Conservation (phyloP, 2,329 filamentous ascomycete genomes). For the Cladophialophora exuberans region DNA sequence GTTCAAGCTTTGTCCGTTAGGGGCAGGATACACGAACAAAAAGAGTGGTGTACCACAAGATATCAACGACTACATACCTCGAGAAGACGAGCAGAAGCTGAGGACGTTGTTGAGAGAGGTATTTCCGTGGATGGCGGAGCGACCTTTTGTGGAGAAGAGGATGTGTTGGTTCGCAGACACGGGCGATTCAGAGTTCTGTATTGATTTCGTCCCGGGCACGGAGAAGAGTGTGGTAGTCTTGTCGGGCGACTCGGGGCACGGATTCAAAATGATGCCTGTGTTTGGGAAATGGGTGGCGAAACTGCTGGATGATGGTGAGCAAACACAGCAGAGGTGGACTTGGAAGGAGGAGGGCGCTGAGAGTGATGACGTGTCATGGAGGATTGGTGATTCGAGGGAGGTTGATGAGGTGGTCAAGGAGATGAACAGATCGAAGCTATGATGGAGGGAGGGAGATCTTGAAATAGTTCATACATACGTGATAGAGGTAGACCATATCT, state of each 20-base stretch:
- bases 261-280: constrained; percentile 65
- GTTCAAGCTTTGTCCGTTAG: constrained; percentile 64
- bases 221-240: constrained; percentile 53
- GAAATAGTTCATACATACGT: no score
- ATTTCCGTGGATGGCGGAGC: constrained; percentile 56
- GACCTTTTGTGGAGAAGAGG: constrained; percentile 59
- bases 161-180: constrained; percentile 70
- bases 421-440: no score
- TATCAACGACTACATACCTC: constrained; percentile 53
- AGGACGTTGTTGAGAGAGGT: constrained; percentile 56
- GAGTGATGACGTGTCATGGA: constrained; percentile 54
- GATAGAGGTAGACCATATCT: no score
- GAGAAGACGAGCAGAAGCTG: constrained; percentile 57
- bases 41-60: constrained; percentile 43
- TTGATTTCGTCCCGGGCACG: constrained; percentile 61
- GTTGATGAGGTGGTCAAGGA: constrained; percentile 25
- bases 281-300: constrained; percentile 59
- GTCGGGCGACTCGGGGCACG: constrained; percentile 64
- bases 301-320: constrained; percentile 50
- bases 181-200: constrained; percentile 61
- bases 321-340: constrained; percentile 54
- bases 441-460: no score
- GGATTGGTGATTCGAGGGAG: constrained; percentile 41
- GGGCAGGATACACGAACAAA: constrained; percentile 59
- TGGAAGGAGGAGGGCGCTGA: constrained; percentile 40